phyloP scores from a whole-genome alignment of 2,329 filamentous ascomycete genomes.

The Nemania abortiva region DNA sequence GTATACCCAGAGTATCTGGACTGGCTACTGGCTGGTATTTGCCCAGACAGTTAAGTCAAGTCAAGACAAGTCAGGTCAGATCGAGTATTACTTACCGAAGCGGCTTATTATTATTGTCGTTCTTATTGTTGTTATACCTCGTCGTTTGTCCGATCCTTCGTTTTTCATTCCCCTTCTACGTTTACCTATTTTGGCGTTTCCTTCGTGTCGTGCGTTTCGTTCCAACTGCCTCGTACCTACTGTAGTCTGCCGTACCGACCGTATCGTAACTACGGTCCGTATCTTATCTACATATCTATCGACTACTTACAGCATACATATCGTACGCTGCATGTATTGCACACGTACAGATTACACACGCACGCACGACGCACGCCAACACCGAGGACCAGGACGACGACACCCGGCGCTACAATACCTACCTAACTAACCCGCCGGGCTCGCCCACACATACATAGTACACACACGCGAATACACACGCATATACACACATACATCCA shows the following conservation, averaged over 20 bases:
- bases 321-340: not conserved
- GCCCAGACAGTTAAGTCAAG: not conserved
- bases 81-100: not conserved
- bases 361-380: constrained; percentile 2
- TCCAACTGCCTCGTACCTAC: constrained; percentile 9
- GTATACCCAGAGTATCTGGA: not conserved
- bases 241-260: constrained; percentile 10
- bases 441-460: not conserved
- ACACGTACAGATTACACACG: constrained; percentile 20
- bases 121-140: not conserved
- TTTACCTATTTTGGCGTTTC: constrained; percentile 8
- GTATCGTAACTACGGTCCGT: not conserved
- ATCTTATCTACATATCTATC: not conserved
- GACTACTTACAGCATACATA: not conserved
- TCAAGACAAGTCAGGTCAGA: not conserved
- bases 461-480: not conserved
- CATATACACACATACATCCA: not conserved
- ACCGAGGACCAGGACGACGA: constrained; percentile 11
- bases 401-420: constrained; percentile 14
- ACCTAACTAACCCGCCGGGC: constrained; percentile 14
- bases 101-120: not conserved
- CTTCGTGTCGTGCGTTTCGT: not conserved
- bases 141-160: not conserved
- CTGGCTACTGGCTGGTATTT: not conserved
- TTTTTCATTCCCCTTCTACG: not conserved